Conservation (phyloP, 192 early-diverging fungal genomes). For the Thoreauomyces humboldtii region DNA sequence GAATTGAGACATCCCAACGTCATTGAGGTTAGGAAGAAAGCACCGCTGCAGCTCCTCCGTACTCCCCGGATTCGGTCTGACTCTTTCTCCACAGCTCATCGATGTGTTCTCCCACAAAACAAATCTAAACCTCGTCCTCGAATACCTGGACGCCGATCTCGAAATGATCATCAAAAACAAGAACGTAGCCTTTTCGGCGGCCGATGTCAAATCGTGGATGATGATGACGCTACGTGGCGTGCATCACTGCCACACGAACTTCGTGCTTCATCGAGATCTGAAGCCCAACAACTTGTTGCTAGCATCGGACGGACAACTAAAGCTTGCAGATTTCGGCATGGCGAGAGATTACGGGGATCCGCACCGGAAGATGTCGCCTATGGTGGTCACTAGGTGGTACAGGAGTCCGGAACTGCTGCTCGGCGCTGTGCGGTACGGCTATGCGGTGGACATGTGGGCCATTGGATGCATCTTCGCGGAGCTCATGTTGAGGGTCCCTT, state of each 20-base stretch:
- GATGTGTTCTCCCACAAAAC: slow-evolving; percentile 91
- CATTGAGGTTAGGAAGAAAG: slow-evolving; percentile 68
- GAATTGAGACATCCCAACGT: slow-evolving; percentile 92
- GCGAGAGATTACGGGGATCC: slow-evolving; percentile 93
- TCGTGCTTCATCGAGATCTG: slow-evolving; percentile 81
- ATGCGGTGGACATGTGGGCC: slow-evolving; percentile 93
- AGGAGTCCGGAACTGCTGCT: slow-evolving; percentile 92
- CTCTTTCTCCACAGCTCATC: slow-evolving; percentile 59
- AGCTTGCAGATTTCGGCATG: slow-evolving; percentile 98
- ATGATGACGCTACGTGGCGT: slow-evolving; percentile 92
- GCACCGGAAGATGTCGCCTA: slow-evolving; percentile 78
- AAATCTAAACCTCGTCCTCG: slow-evolving; percentile 90
- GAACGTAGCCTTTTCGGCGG: slow-evolving; percentile 78
- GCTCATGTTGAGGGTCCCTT: slow-evolving; percentile 87
- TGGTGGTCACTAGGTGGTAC: slow-evolving; percentile 97
- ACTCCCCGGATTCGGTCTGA: no score
- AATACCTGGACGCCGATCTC: slow-evolving; percentile 91
- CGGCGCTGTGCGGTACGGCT: slow-evolving; percentile 83
- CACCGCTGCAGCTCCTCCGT: no score
- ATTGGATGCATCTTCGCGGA: slow-evolving; percentile 99
- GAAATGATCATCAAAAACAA: slow-evolving; percentile 97
- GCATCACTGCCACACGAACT: slow-evolving; percentile 86
- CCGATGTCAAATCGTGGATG: slow-evolving; percentile 97
- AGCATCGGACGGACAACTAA: slow-evolving; percentile 79
- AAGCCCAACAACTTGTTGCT: slow-evolving; percentile 63